Base-by-base conservation (phyloP, 2,329 filamentous ascomycete species). In the Clonostachys byssicola region DNA sequence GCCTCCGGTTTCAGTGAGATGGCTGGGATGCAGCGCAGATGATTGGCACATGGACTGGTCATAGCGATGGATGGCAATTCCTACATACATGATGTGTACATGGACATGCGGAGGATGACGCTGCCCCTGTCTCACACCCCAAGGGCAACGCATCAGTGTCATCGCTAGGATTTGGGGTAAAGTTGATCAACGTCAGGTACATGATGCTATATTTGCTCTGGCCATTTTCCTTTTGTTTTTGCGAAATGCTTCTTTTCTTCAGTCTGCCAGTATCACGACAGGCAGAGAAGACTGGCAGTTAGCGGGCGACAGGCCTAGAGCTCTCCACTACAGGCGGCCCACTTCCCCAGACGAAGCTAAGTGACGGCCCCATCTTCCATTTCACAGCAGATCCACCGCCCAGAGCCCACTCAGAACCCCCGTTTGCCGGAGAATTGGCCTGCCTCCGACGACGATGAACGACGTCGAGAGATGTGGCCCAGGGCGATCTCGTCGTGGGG, bases 291-390 rank as follows among this genome's bases (percentile, higher is more conserved):
- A n/a, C 33, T 39, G 13, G 20, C 13, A 5, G 35, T 14, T 40
- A 18, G 40, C 40, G 4, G 20, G 12, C 20, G 20, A 20, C 23
- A 34, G 33, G 40, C 40, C 38, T 40, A 36, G 40, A 16, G 17
- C 40, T n/a, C 17, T 23, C 33, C 23, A 38, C 42, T 23, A 14
- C 36, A 40, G 38, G 10, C 10, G 30, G 36, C 43, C 47, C 47
- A 49, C 43, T 49, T 49, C 47, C 47, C 47, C 47, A 46, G 47
- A 49, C 34, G 33, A 42, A 39, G 43, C 47, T 49, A 49, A 34
- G 40, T 34, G 18, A 16, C 43, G 17, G 30, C 38, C 38, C 34
- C 35, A 43, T 43, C 36, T 30, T 30, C 23, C 18, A 20, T 23
- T 23, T 33, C 34, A 18, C 35, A 13, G 17, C 12, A 23, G 33